phyloP scores from a whole-genome alignment of 176 grass and related monocot species.

The Oryza punctata region DNA sequence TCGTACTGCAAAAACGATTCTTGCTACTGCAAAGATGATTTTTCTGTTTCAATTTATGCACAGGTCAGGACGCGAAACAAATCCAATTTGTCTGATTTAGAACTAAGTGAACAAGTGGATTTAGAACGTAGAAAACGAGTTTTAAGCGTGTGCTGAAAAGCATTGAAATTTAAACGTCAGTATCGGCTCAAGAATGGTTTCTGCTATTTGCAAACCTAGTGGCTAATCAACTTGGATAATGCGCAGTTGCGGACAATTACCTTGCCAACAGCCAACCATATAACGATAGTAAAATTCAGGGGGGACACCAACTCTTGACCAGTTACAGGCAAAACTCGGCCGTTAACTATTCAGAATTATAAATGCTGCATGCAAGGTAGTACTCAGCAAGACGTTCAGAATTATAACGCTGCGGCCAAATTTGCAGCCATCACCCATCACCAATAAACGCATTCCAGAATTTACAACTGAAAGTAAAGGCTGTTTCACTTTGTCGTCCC shows the following conservation, averaged over 20 bases:
- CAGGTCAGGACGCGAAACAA: too few relatives aligned
- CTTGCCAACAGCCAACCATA: too few relatives aligned
- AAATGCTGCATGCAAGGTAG: not conserved
- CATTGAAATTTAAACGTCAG: too few relatives aligned
- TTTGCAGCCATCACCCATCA: not conserved
- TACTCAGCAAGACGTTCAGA: conserved; percentile 5
- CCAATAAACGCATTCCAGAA: not conserved
- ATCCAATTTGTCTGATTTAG: not conserved
- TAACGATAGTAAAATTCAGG: too few relatives aligned
- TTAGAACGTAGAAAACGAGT: not conserved
- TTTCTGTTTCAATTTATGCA: too few relatives aligned
- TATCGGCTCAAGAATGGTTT: too few relatives aligned
- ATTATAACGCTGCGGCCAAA: not conserved
- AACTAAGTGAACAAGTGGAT: not conserved
- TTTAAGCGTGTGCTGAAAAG: not conserved
- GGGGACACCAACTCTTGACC: not conserved
- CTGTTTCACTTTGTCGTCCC: conserved; percentile 16
- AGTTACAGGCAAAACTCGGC: not conserved
- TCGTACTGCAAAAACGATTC: not conserved
- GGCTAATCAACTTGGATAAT: too few relatives aligned
- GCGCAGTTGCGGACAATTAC: too few relatives aligned
- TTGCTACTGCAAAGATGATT: too few relatives aligned
- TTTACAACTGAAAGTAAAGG: conserved; percentile 8
- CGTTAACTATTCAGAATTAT: not conserved
- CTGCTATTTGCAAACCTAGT: too few relatives aligned